Conservation (phyloP, 345 rosid species). For the Arabidopsis arenosa region DNA sequence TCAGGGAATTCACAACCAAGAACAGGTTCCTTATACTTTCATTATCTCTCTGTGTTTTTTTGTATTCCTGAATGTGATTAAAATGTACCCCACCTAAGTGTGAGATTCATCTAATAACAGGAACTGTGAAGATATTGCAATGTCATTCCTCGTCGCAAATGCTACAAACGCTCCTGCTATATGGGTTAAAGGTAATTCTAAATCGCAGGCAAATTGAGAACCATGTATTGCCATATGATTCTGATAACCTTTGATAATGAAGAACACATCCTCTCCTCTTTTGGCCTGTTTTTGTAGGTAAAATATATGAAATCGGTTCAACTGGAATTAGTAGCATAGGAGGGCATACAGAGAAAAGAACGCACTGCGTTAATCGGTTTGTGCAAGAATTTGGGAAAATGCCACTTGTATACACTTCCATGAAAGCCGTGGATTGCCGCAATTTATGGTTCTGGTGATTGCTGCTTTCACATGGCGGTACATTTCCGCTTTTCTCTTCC, state of each 20-base stretch:
- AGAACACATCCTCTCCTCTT: conserved; percentile 17
- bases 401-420: conserved; percentile 76
- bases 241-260: conserved; percentile 3
- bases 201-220: not conserved
- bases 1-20: conserved; percentile 64
- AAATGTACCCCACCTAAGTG: conserved; percentile 19
- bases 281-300: conserved; percentile 55
- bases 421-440: conserved; percentile 83
- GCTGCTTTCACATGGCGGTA: not conserved
- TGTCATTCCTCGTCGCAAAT: conserved; percentile 98
- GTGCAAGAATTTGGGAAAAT: conserved; percentile 77
- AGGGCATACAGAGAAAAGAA: conserved; percentile 83
- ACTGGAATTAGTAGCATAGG: conserved; percentile 96
- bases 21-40: conserved; percentile 68
- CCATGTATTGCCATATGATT: conserved; percentile 1
- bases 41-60: conserved; percentile 20
- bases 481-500: conserved; percentile 34
- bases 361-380: conserved; percentile 74
- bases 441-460: conserved; percentile 84
- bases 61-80: not conserved
- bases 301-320: conserved; percentile 92
- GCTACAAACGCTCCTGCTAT: conserved; percentile 87
- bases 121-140: conserved; percentile 99
- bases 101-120: conserved; percentile 49
- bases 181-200: conserved; percentile 87